Percentiles rank a stretch among this genome's conserved stretches.
These are phyloP conservation scores for Diospyros lotus DNA, from an alignment of 148 eudicot species.

Conservation along the genomic window DNA sequence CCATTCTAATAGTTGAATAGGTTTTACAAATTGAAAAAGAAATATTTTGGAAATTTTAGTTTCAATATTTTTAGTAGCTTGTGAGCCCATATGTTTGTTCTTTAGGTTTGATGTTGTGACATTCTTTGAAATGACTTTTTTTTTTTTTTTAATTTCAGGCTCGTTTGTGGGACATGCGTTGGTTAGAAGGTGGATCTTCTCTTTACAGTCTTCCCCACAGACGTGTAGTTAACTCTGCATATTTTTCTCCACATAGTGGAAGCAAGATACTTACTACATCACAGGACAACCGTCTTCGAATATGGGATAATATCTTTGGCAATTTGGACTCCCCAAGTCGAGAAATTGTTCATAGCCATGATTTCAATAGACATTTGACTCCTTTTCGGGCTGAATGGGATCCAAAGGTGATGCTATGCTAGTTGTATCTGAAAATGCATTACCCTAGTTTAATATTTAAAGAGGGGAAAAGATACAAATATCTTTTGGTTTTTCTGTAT, in stretches of 20 bases:
- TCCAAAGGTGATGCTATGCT: constrained; percentile 62
- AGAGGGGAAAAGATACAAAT: background rate
- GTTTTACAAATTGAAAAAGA: background rate
- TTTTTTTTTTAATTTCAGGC: constrained; percentile 41
- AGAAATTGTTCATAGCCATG: constrained; percentile 97
- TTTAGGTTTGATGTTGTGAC: background rate
- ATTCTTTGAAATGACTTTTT: constrained; percentile 2
- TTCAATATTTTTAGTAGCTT: background rate
- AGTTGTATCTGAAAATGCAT: background rate
- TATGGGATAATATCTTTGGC: constrained; percentile 87
- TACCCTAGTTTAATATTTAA: background rate
- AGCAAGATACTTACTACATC: constrained; percentile 90
- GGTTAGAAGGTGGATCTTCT: constrained; percentile 63
- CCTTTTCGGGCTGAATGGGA: constrained; percentile 98
- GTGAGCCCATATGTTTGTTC: background rate
- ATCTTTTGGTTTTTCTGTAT: background rate
- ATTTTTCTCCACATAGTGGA: constrained; percentile 87
- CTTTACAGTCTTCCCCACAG: constrained; percentile 62
- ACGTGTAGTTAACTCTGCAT: constrained; percentile 96
- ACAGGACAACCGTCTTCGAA: constrained; percentile 86
- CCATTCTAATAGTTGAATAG: background rate
- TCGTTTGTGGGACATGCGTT: constrained; percentile 92
- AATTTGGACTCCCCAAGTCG: constrained; percentile 84
- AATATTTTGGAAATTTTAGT: background rate
- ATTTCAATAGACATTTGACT: constrained; percentile 90